Conservation (phyloP, 1,284 basidiomycete species). For the Cryptococcus maquisensis region DNA sequence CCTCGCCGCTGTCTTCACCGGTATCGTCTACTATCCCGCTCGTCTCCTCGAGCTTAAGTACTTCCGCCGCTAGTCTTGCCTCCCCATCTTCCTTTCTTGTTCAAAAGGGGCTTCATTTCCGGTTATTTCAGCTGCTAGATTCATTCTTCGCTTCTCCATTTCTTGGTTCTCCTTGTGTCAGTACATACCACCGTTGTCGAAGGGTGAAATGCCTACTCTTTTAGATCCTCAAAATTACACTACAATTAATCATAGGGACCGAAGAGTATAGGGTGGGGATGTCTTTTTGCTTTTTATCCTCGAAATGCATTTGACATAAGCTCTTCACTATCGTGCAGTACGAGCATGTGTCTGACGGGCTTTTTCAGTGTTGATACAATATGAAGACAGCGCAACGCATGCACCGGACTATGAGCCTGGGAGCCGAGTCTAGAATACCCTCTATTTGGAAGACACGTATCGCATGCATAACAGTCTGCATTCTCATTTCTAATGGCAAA, state of each 20-base stretch:
- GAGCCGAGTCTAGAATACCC: no score
- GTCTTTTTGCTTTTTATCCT: not conserved
- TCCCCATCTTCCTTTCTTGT: not conserved
- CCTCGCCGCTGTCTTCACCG: constrained; percentile 27
- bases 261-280: constrained; percentile 1
- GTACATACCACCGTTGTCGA: not conserved
- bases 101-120: not conserved
- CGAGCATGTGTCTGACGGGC: no score
- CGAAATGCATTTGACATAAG: not conserved
- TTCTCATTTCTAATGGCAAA: no score
- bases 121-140: not conserved
- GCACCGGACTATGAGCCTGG: no score
- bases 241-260: not conserved
- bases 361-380: no score
- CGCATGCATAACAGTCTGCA: no score
- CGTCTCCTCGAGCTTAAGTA: constrained; percentile 35
- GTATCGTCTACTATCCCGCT: constrained; percentile 35
- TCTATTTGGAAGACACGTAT: no score
- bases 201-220: constrained; percentile 1
- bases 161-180: not conserved
- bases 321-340: not conserved
- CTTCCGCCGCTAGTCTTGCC: not conserved
- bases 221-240: not conserved
- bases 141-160: not conserved
- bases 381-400: no score